Evolutionary conservation across 2,329 filamentous ascomycete species (phyloP), one percentile per base, ranked within the genome.

Genomic region (Aspergillus japonicus): DNA sequence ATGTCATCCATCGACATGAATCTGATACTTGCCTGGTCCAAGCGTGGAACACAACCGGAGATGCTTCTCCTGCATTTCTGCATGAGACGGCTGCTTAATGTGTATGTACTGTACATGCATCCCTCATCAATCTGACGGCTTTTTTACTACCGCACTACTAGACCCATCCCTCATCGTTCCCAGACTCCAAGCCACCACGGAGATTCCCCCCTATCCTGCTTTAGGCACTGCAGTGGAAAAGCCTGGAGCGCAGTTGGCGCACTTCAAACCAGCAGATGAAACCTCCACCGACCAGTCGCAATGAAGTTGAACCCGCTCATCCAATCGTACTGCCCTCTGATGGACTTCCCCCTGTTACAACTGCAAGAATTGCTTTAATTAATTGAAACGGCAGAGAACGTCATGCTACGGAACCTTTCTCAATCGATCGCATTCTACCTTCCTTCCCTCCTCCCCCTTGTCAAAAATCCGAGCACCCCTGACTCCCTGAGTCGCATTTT

Each of bases 211-310:
- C 53, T 55, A 55, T 55, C 48, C 53, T 55, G 23, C 42, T 48
- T 55, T 47, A 10, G 42, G 53, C 42, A 47, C 26, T n/a, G 12
- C 16, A 47, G n/a, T 29, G 26, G 26, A 29, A 29, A 29, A 8
- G 26, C 12, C 12, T 7, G 14, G 16, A 44, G 39, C 39, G 39
- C 39, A 44, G 39, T 44, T 44, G 39, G 26, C 52, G 42, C 42
- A 44, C 42, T 48, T 44, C 53, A 47, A 44, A 29, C 52, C 23
- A 33, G 33, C 53, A 48, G 23, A 44, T 55, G 53, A 55, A 55
- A 55, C 53, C 44, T 16, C 24, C 19, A 55, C n/a, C 52, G 52
- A 31, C 42, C 53, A 55, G 42, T 55, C 42, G 53, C 53, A 55
- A 55, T 55, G 47, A 48, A 55, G 53, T 19, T 35, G 29, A 55